Evolutionary conservation across 495 filamentous ascomycete species (phyloP).

Genomic region (Penicillium roqueforti): DNA sequence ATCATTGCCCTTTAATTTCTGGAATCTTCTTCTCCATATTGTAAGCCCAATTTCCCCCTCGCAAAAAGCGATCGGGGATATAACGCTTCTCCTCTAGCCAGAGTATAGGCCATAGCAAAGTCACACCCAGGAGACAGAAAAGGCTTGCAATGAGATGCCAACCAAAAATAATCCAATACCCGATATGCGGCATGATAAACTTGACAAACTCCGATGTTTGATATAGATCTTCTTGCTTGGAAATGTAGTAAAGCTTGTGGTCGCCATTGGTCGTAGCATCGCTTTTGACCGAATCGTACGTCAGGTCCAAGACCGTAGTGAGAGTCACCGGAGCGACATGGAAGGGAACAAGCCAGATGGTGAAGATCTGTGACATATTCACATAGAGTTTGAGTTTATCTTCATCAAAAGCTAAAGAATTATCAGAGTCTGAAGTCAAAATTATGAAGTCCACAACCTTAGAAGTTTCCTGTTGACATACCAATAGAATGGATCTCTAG

Average conservation of each 20-base stretch:
- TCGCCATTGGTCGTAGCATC: constrained; percentile 25
- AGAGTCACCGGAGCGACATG: constrained; percentile 62
- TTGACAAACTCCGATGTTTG: constrained; percentile 74
- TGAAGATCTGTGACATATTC: constrained; percentile 65
- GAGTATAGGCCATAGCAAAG: constrained; percentile 49
- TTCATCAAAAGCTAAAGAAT: constrained; percentile 59
- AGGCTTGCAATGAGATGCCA: constrained; percentile 61
- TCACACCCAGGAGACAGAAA: constrained; percentile 56
- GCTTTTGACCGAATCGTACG: constrained; percentile 19
- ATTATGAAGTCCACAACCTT: too few relatives aligned
- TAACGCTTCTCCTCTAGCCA: constrained; percentile 43
- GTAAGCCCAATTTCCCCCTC: constrained; percentile 28
- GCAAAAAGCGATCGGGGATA: constrained; percentile 19
- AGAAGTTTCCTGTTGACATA: constrained; percentile 27
- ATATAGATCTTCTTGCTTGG: constrained; percentile 76
- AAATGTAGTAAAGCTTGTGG: constrained; percentile 58
- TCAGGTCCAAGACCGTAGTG: constrained; percentile 67
- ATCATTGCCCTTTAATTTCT: constrained; percentile 26
- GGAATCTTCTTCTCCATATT: constrained; percentile 22
- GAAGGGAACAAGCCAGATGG: constrained; percentile 72
- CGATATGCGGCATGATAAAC: constrained; percentile 50
- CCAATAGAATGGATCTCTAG: constrained; percentile 65
- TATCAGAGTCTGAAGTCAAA: neutral
- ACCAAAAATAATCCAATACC: constrained; percentile 43
- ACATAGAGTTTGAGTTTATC: constrained; percentile 62